These are phyloP conservation scores for Epithemia pelagica DNA, from an alignment of 108 stramenopile species.

Conservation along the genomic window DNA sequence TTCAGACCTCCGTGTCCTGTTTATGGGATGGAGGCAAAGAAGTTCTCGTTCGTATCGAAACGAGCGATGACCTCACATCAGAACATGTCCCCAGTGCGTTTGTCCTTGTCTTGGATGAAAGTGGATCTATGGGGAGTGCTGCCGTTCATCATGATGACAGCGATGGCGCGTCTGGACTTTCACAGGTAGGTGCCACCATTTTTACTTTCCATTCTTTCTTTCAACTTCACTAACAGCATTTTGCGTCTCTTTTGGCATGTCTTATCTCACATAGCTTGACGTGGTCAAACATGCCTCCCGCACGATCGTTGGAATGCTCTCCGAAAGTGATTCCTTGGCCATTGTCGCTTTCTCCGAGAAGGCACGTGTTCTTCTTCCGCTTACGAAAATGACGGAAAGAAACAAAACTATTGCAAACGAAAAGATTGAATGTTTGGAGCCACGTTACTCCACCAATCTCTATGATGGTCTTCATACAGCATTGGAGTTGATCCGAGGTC, in stretches of 20 bases:
- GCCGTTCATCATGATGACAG: background rate
- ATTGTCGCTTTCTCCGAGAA: conserved; percentile 21
- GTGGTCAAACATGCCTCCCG: conserved; percentile 31
- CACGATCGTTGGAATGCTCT: conserved; percentile 25
- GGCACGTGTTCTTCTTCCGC: conserved; percentile 7
- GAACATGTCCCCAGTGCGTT: background rate
- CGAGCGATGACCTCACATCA: background rate
- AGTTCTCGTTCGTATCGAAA: background rate
- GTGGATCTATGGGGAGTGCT: background rate
- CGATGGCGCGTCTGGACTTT: background rate
- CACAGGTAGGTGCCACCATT: background rate
- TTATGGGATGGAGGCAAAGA: background rate
- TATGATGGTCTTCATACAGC: conserved; percentile 28
- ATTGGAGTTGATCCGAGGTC: conserved; percentile 17
- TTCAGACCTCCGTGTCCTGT: background rate
- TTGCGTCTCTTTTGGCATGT: no score
- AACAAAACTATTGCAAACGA: conserved; percentile 3
- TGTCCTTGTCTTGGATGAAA: background rate
- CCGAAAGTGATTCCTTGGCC: conserved; percentile 11
- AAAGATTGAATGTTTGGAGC: conserved; percentile 9
- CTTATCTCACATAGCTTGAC: conserved; percentile 22
- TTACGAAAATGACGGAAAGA: background rate
- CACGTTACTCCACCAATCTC: conserved; percentile 23
- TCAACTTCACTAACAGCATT: no score
- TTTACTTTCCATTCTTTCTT: background rate